phyloP scores from a whole-genome alignment of 495 filamentous ascomycete genomes.

The Hyaloscypha variabilis region DNA sequence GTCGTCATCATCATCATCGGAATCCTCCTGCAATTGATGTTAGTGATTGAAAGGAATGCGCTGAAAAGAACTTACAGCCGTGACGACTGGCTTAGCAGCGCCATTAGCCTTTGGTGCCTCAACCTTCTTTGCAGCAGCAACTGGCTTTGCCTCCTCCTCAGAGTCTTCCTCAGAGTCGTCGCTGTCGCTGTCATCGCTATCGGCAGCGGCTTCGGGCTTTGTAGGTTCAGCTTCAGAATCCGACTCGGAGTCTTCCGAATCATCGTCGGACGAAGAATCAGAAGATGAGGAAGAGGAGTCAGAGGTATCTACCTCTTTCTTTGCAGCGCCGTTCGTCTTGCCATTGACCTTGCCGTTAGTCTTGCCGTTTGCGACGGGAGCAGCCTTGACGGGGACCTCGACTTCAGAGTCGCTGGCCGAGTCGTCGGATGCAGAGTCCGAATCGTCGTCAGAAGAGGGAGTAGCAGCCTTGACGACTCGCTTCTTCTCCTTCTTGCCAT shows the following conservation, averaged over 20 bases:
- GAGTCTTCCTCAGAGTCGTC: slow-evolving; percentile 45
- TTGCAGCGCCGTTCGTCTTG: slow-evolving; percentile 37
- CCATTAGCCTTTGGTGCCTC: background rate
- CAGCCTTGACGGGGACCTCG: slow-evolving; percentile 35
- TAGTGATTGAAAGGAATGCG: background rate
- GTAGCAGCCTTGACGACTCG: slow-evolving; percentile 42
- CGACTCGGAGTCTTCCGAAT: slow-evolving; percentile 30
- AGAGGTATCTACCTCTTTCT: slow-evolving; percentile 36
- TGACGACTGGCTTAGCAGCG: slow-evolving; percentile 9
- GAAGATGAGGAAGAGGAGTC: slow-evolving; percentile 35
- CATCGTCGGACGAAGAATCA: slow-evolving; percentile 26
- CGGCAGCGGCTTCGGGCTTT: slow-evolving; percentile 33
- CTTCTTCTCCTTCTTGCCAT: slow-evolving; percentile 51
- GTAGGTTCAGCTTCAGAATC: slow-evolving; percentile 23
- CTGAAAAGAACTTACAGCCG: slow-evolving; percentile 13
- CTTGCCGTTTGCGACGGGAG: slow-evolving; percentile 29
- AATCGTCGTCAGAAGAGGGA: slow-evolving; percentile 41
- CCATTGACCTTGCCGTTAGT: slow-evolving; percentile 36
- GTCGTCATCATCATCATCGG: slow-evolving; percentile 41
- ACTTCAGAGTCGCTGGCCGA: slow-evolving; percentile 36
- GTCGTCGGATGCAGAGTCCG: slow-evolving; percentile 38
- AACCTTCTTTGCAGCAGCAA: slow-evolving; percentile 30
- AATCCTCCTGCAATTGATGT: slow-evolving; percentile 31
- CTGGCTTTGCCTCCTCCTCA: slow-evolving; percentile 32
- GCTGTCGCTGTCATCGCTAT: slow-evolving; percentile 39